Percentiles rank a stretch among this genome's conserved stretches.
Conservation (phyloP, 192 early-diverging fungal species). For the Coemansia sp. region DNA sequence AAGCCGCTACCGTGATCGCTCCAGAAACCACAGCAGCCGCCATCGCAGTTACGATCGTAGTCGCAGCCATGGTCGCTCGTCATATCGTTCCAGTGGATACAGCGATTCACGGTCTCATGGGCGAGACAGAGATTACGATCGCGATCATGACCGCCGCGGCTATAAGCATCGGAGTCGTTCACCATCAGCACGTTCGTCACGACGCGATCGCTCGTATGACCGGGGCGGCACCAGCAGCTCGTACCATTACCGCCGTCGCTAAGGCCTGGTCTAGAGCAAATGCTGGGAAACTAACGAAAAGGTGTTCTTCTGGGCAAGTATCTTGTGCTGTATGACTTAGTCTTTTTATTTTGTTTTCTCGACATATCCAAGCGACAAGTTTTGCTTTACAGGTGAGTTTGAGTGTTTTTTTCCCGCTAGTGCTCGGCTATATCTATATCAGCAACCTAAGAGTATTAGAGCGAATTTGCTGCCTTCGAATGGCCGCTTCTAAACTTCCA, state of each 20-base stretch:
- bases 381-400: neutral
- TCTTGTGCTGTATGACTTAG: too few relatives aligned
- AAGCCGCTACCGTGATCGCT: conserved; percentile 11
- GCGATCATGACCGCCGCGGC: conserved; percentile 17
- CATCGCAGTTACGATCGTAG: conserved; percentile 19
- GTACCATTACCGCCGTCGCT: conserved; percentile 29
- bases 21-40: conserved; percentile 6
- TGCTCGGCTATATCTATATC: too few relatives aligned
- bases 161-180: conserved; percentile 43
- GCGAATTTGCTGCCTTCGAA: neutral
- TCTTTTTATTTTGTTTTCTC: too few relatives aligned
- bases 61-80: conserved; percentile 15
- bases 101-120: neutral
- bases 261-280: neutral
- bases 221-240: conserved; percentile 25
- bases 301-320: too few relatives aligned
- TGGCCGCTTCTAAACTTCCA: conserved; percentile 7
- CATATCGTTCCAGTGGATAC: conserved; percentile 10
- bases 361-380: neutral
- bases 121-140: conserved; percentile 14
- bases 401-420: too few relatives aligned
- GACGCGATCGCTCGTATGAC: conserved; percentile 48
- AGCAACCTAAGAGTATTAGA: neutral
- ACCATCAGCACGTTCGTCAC: conserved; percentile 27
- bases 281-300: neutral